Evolutionary conservation across 176 grass and related monocot genomes (phyloP), one percentile per base, ranked within the genome.

Genomic region (Hordeum marinum): DNA sequence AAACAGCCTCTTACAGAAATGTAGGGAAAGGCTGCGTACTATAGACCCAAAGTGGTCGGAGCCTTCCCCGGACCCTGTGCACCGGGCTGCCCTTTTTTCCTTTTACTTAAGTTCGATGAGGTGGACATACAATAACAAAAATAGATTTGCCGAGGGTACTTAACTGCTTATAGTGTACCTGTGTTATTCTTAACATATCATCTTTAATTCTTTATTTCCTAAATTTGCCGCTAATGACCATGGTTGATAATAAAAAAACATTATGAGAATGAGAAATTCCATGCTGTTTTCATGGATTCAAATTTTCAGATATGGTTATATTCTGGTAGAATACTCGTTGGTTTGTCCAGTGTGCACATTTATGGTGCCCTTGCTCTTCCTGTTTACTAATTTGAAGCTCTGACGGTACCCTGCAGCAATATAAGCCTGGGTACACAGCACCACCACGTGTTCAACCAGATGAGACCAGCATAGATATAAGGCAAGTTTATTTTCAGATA

Each of bases 381-480:
- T 48, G 27, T 68, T 27, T 79, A 62, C 74, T 80, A 86, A 86
- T 76, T 88, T 63, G 34, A 83, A 36, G 18, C 25, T 79, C 82
- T 45, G 25, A 37, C 55, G 39, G 24, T 80, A 65, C 63, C 7
- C 2, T 86, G 83, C 85, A 98, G 95, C 83, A 87, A 89, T 98
- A 98, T 85, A 98, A 90, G 70, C 80, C 89, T 75, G 95, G 92
- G 52, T 98, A 98, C 76, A 92, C 88, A 25, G 88, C 87, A 17
- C 85, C 92, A 57, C 92, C 95, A 76, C 90, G 72, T 75, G 68
- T 63, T 80, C 78, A 92, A 78, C 87, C 87, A 79, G 92, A 95
- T 73, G 95, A 98, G 82, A 93, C 92, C 31, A 90, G 76, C 54
- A 94, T 98, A 83, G 92, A 98, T 75, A 89, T 98, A 18, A 90